These are phyloP conservation scores for Aeminium ludgeri DNA, from an alignment of 495 filamentous ascomycete species.

Conservation along the genomic window DNA sequence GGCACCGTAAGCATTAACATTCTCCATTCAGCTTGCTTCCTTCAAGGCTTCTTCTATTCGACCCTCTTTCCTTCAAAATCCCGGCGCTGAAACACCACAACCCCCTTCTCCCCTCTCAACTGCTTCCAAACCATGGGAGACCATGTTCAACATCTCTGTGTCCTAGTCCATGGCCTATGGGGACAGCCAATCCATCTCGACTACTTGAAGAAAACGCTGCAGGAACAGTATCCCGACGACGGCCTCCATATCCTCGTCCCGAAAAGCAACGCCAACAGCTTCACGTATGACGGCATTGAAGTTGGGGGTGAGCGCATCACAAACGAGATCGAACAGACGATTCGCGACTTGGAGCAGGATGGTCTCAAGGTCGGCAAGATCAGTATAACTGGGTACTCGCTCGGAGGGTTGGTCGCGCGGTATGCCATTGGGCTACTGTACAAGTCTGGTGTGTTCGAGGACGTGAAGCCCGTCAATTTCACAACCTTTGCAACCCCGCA, in stretches of 20 bases:
- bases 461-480: slow-evolving; percentile 75
- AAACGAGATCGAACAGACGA: slow-evolving; percentile 68
- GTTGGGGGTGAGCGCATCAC: slow-evolving; percentile 75
- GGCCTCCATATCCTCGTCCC: slow-evolving; percentile 55
- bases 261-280: slow-evolving; percentile 63
- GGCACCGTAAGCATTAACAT: too few species aligned
- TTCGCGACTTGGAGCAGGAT: slow-evolving; percentile 42
- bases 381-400: slow-evolving; percentile 75
- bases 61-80: neutral
- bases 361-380: slow-evolving; percentile 62
- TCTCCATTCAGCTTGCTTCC: too few species aligned
- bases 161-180: slow-evolving; percentile 95
- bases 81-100: neutral
- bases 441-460: slow-evolving; percentile 60
- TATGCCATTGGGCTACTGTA: slow-evolving; percentile 78
- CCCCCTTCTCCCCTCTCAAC: neutral
- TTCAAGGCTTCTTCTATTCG: too few species aligned
- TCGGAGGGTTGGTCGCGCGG: slow-evolving; percentile 72
- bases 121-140: too few species aligned
- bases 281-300: slow-evolving; percentile 92
- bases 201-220: slow-evolving; percentile 49
- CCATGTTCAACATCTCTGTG: slow-evolving; percentile 55
- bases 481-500: slow-evolving; percentile 85
- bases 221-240: slow-evolving; percentile 44
- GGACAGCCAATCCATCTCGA: slow-evolving; percentile 76